Conservation (phyloP, 768 basidiomycete genomes). For the Neoboletus magnificus region DNA sequence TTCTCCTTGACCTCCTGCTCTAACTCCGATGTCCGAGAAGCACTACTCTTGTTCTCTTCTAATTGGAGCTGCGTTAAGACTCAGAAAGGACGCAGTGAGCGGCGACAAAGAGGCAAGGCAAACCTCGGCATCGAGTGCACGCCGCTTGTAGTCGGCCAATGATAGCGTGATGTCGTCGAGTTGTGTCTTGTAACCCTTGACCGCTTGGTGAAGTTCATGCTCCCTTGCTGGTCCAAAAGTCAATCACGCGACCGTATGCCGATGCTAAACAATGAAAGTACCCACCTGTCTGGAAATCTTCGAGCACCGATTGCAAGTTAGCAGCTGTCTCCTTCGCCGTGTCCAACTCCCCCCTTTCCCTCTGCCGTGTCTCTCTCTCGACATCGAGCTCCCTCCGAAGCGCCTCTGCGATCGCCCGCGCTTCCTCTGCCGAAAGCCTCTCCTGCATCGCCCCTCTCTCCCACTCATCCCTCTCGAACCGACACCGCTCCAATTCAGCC, state of each 20-base stretch:
- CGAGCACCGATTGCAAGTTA: constrained; percentile 89
- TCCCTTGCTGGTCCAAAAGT: constrained; percentile 67
- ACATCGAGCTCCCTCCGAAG: constrained; percentile 65
- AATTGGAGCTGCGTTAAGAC: constrained; percentile 55
- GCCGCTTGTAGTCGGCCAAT: constrained; percentile 86
- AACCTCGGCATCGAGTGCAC: constrained; percentile 87
- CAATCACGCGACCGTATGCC: background rate
- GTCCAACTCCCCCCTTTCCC: constrained; percentile 56
- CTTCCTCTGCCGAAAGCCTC: constrained; percentile 68
- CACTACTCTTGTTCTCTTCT: constrained; percentile 67
- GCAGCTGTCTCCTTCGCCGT: constrained; percentile 67
- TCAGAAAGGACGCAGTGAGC: background rate
- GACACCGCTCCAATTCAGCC: constrained; percentile 82
- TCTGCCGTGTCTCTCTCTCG: constrained; percentile 56
- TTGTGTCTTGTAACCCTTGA: constrained; percentile 77
- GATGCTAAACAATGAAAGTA: background rate
- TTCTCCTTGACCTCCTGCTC: constrained; percentile 96
- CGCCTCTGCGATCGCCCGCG: constrained; percentile 51
- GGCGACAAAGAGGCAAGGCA: constrained; percentile 12
- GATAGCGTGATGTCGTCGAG: constrained; percentile 66
- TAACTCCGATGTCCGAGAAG: constrained; percentile 63
- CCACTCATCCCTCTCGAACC: constrained; percentile 79
- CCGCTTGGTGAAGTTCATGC: constrained; percentile 80
- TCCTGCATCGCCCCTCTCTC: constrained; percentile 61
- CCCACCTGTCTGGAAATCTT: constrained; percentile 91